phyloP scores from a whole-genome alignment of 2,329 filamentous ascomycete genomes.

The Herpotrichia juniperi region DNA sequence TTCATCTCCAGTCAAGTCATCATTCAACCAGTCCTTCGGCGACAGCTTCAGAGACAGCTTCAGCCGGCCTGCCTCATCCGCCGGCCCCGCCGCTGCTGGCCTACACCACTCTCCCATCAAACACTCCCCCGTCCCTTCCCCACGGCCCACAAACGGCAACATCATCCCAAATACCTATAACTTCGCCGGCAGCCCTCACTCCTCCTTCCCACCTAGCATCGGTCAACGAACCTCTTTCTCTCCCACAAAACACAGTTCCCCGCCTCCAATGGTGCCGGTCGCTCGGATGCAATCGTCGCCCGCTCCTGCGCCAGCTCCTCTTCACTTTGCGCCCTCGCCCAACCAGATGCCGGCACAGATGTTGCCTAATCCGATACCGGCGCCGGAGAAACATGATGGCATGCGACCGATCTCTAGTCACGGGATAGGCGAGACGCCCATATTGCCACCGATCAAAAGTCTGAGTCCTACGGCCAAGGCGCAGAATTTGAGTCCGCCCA shows the following conservation, averaged over 20 bases:
- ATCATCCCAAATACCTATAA: constrained; percentile 37
- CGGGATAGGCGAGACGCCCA: constrained; percentile 46
- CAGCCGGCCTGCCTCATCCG: constrained; percentile 37
- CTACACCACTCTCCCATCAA: constrained; percentile 41
- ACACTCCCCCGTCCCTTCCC: constrained; percentile 41
- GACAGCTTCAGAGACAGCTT: constrained; percentile 37
- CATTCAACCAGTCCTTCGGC: constrained; percentile 21
- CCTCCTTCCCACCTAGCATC: constrained; percentile 50
- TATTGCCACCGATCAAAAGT: constrained; percentile 64
- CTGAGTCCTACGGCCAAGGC: constrained; percentile 64
- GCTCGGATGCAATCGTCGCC: constrained; percentile 35
- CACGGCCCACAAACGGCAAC: constrained; percentile 41
- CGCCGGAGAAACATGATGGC: constrained; percentile 55
- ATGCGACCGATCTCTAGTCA: constrained; percentile 40
- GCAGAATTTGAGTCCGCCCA: constrained; percentile 65
- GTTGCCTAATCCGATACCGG: constrained; percentile 44
- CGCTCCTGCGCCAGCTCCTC: constrained; percentile 20
- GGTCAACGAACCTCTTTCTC: constrained; percentile 43
- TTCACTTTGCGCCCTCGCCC: constrained; percentile 34
- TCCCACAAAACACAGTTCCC: constrained; percentile 47
- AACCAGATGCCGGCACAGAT: constrained; percentile 40
- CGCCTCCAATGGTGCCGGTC: constrained; percentile 40
- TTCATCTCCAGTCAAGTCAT: constrained; percentile 28
- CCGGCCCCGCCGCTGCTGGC: constrained; percentile 21
- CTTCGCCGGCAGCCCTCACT: constrained; percentile 51